phyloP scores from a whole-genome alignment of 2,329 filamentous ascomycete genomes.

The Coleophoma cylindrospora region DNA sequence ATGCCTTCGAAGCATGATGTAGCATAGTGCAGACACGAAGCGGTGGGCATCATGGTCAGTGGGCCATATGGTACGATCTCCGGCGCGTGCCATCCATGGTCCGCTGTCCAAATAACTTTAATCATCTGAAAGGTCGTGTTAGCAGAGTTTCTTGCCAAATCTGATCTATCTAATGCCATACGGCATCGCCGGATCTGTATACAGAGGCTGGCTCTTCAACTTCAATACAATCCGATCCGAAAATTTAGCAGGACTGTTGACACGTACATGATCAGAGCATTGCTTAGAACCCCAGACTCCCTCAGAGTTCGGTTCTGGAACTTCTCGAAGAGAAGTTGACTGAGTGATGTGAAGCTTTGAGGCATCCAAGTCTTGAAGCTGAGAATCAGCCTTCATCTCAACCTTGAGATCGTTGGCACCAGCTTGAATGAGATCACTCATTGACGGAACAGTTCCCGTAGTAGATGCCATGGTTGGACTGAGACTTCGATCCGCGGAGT shows the following conservation, averaged over 20 bases:
- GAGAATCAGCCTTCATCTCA: constrained; percentile 1
- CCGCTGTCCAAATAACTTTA: constrained; percentile 60
- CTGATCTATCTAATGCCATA: no score
- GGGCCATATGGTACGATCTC: constrained; percentile 74
- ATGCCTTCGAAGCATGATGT: constrained; percentile 84
- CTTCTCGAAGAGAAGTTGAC: constrained; percentile 40
- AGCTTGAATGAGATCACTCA: constrained; percentile 11
- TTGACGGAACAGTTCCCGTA: neutral
- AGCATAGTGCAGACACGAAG: constrained; percentile 79
- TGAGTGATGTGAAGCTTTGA: constrained; percentile 52
- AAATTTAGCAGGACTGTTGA: no score
- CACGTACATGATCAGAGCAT: constrained; percentile 58
- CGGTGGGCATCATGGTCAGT: constrained; percentile 72
- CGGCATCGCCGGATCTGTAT: no score
- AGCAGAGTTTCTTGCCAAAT: no score
- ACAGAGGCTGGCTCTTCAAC: no score
- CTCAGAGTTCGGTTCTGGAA: constrained; percentile 31
- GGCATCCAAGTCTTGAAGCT: constrained; percentile 42
- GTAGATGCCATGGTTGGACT: no score
- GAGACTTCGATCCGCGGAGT: no score
- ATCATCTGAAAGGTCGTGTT: constrained; percentile 57
- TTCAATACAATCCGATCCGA: no score
- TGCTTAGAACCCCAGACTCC: constrained; percentile 11
- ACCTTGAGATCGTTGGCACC: constrained; percentile 6
- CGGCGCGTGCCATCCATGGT: constrained; percentile 67